Conservation (phyloP, 2,329 filamentous ascomycete species). For the Eutypa lata region DNA sequence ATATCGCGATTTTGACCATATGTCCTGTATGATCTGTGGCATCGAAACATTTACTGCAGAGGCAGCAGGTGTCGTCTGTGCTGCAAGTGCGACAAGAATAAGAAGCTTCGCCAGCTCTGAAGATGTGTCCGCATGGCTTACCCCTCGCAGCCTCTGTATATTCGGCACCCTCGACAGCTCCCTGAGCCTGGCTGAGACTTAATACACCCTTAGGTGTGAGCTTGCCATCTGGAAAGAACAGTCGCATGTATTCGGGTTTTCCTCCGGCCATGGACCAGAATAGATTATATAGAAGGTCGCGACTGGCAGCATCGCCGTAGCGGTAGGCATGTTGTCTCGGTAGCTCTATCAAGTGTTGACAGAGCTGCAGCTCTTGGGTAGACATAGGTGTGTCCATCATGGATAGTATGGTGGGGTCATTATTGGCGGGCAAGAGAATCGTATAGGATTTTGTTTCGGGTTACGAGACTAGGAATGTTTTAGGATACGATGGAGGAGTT, state of each 20-base stretch:
- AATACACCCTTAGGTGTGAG: slow-evolving; percentile 58
- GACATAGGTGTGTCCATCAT: slow-evolving; percentile 54
- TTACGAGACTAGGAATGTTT: too few relatives aligned
- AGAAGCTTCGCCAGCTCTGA: slow-evolving; percentile 88
- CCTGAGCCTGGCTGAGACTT: slow-evolving; percentile 84
- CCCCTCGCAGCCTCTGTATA: slow-evolving; percentile 90
- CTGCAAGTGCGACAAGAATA: slow-evolving; percentile 95
- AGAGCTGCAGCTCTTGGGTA: slow-evolving; percentile 77
- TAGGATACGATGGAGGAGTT: too few relatives aligned
- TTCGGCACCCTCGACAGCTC: slow-evolving; percentile 88
- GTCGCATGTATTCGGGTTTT: slow-evolving; percentile 67
- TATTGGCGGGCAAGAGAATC: background rate
- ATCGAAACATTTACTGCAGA: slow-evolving; percentile 93
- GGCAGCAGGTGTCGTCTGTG: slow-evolving; percentile 89
- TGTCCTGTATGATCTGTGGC: slow-evolving; percentile 92
- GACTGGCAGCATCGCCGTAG: slow-evolving; percentile 69
- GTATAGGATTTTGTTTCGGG: background rate
- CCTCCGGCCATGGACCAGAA: slow-evolving; percentile 84
- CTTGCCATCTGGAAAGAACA: slow-evolving; percentile 78
- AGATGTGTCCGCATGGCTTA: slow-evolving; percentile 95
- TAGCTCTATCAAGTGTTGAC: slow-evolving; percentile 74
- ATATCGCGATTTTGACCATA: slow-evolving; percentile 84
- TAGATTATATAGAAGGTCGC: slow-evolving; percentile 71
- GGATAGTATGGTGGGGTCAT: slow-evolving; percentile 3
- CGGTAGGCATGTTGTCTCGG: slow-evolving; percentile 71